Conservation (phyloP, 305 asterid genomes). For the Petunia hybrid region DNA sequence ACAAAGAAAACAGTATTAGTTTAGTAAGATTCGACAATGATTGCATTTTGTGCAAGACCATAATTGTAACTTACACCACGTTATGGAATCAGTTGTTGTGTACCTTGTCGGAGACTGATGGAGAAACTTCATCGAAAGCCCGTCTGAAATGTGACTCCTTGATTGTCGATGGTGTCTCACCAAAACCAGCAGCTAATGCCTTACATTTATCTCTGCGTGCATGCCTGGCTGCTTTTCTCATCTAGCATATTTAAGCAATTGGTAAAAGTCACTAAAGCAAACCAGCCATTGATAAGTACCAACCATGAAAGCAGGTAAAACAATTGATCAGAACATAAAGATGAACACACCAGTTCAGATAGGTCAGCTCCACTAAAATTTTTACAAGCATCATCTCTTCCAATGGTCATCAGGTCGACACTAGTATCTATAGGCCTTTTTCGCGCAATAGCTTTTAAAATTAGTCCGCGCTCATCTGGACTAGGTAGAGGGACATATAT, state of each 20-base stretch:
- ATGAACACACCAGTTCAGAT: conserved; percentile 60
- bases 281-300: neutral
- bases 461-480: conserved; percentile 85
- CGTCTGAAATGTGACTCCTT: conserved; percentile 63
- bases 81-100: neutral
- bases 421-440: conserved; percentile 65
- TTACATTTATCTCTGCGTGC: conserved; percentile 58
- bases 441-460: conserved; percentile 76
- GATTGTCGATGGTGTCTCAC: conserved; percentile 50
- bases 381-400: conserved; percentile 59
- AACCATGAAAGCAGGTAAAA: neutral
- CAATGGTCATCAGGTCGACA: conserved; percentile 77
- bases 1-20: conserved; percentile 4
- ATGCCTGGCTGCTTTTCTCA: conserved; percentile 70
- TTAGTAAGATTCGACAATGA: conserved; percentile 7
- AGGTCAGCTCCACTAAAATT: conserved; percentile 93
- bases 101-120: conserved; percentile 79
- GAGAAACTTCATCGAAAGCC: conserved; percentile 61
- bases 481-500: conserved; percentile 85
- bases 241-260: conserved; percentile 42
- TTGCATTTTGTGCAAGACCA: neutral
- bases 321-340: neutral
- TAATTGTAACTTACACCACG: neutral
- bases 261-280: neutral
- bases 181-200: conserved; percentile 33